Conservation (phyloP, 805 yeast species). For the Kodamaea kaohsiungensis region DNA sequence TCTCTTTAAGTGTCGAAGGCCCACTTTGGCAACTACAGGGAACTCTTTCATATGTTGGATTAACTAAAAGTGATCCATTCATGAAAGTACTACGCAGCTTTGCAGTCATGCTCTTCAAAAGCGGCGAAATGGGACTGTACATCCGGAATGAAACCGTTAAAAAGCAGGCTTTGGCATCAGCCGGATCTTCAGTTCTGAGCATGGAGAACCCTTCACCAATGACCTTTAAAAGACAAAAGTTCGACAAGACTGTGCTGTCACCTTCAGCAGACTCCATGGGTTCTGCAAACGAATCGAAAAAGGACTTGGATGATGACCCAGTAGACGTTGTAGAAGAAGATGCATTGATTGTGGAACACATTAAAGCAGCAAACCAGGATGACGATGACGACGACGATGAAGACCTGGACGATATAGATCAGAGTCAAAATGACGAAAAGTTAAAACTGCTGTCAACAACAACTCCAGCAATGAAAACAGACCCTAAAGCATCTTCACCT, state of each 20-base stretch:
- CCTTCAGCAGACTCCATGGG: conserved; percentile 6
- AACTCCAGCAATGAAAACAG: conserved; percentile 4
- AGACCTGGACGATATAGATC: conserved; percentile 4
- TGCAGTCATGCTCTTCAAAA: conserved; percentile 31
- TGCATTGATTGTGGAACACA: conserved; percentile 27
- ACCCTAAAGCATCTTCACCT: neutral
- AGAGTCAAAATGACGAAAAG: neutral
- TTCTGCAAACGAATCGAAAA: conserved; percentile 6
- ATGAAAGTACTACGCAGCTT: conserved; percentile 37
- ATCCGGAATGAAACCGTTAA: conserved; percentile 20
- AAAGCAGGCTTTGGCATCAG: conserved; percentile 4
- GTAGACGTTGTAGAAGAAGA: conserved; percentile 28
- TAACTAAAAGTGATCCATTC: conserved; percentile 42
- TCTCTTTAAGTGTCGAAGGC: conserved; percentile 38
- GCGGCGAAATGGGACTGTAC: conserved; percentile 37
- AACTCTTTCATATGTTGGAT: conserved; percentile 38
- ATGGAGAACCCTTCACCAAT: neutral
- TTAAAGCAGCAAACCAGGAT: conserved; percentile 15
- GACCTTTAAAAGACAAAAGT: conserved; percentile 5
- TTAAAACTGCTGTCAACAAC: conserved; percentile 2
- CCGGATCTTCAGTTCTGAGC: neutral
- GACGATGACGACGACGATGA: conserved; percentile 6
- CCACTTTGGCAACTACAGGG: conserved; percentile 43
- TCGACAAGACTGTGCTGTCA: conserved; percentile 1
- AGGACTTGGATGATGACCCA: conserved; percentile 15